A percentile compares a stretch with the other conserved stretches of the same genome.
Evolutionary conservation across 2,329 filamentous ascomycete genomes (phyloP).

Genomic region (Fusarium sp.): DNA sequence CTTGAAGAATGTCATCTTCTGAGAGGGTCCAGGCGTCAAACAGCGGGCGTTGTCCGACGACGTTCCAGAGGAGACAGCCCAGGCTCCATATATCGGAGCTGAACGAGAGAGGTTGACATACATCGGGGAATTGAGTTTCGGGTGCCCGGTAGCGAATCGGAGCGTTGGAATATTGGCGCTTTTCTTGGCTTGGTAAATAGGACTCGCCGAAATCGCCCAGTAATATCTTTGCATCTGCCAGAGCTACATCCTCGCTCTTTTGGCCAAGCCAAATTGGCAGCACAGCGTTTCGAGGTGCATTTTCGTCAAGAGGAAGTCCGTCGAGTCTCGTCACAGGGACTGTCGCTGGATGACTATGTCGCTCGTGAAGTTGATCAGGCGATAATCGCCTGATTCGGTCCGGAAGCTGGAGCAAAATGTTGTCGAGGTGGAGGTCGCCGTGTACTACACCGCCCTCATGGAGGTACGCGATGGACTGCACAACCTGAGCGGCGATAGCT

Average conservation of each 20-base stretch:
- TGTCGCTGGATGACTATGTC: constrained; percentile 21
- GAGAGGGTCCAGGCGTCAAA: constrained; percentile 35
- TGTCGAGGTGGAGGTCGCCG: constrained; percentile 36
- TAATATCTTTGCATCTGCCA: constrained; percentile 30
- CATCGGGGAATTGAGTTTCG: constrained; percentile 32
- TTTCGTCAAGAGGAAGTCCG: constrained; percentile 29
- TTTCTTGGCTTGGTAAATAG: constrained; percentile 22
- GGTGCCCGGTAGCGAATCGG: constrained; percentile 32
- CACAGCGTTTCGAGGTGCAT: constrained; percentile 26
- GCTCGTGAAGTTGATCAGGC: constrained; percentile 28
- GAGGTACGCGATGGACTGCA: constrained; percentile 30
- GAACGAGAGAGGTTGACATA: constrained; percentile 28
- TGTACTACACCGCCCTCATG: constrained; percentile 35
- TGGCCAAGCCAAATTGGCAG: constrained; percentile 34
- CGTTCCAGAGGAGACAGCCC: constrained; percentile 34
- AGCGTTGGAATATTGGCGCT: constrained; percentile 30
- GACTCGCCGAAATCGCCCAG: constrained; percentile 37
- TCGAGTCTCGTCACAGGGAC: constrained; percentile 34
- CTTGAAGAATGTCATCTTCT: constrained; percentile 32
- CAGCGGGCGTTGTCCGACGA: constrained; percentile 29
- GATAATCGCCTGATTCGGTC: constrained; percentile 24
- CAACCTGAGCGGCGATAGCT: constrained; percentile 35
- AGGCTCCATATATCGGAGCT: constrained; percentile 35
- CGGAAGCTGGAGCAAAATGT: constrained; percentile 32
- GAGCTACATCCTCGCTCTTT: constrained; percentile 30